Base-by-base conservation (phyloP, 2,329 filamentous ascomycete genomes). In the Nannizzia gypsea region DNA sequence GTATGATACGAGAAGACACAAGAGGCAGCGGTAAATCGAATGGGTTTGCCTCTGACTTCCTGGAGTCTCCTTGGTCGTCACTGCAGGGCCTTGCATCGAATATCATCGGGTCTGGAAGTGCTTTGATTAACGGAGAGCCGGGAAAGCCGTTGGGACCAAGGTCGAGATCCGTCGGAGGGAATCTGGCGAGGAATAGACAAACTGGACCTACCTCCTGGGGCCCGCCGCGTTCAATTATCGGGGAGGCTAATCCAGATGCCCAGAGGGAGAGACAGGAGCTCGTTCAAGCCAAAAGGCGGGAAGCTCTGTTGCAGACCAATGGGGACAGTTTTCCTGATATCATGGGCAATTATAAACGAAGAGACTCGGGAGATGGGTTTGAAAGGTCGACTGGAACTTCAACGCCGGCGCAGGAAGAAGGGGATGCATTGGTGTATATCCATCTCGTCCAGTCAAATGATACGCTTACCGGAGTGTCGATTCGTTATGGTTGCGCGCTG, bases 391-490 rank as follows among this genome's bases (percentile, higher is more conserved):
- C 65, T 9, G 62, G 65, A 42, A 67, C 72, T 31, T 68, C 71
- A 34, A 56, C 48, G 8, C 68, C 70, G 9, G 81, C 85, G 57
- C 79, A 83, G 36, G 83, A 87, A 36, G 79, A 83, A 56, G 81
- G 84, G 66, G 87, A 95, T 65, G 88, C 89, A 22, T 76, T 97
- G 63, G 91, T 92, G 17, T 99, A 97, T 72, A 79, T 97, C 57
- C 93, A 99, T 73, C 85, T 87, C 67, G 89, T 97, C 17, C 82
- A 86, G 66, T 82, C 86, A 13, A 82, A 82, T 50, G 93, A 99
- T 74, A 97, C 90, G 1, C 85, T 97, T 66, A 90, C 91, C 1
- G 92, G 93, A 2, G 85, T 99, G 57, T 87, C 93, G 58, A 85
- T 99, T 64, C 88, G 86, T 67, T 99, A 95, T 73, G 87, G 89